These are phyloP conservation scores for Clonostachys byssicola DNA, from an alignment of 2,329 filamentous ascomycete species.

Conservation along the genomic window DNA sequence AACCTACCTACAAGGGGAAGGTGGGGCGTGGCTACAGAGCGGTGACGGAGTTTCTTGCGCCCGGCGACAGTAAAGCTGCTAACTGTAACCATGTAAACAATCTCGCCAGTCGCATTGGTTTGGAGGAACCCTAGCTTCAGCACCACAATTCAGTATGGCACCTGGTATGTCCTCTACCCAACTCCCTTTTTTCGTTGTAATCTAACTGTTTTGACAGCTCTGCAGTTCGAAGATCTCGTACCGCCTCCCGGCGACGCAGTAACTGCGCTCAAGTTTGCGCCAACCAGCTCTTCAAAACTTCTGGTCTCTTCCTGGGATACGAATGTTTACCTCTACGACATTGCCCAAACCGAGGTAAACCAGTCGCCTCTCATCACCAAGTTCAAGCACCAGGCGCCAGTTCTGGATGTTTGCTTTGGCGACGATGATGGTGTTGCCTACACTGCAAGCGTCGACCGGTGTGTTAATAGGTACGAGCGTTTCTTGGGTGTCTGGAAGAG, in stretches of 20 bases:
- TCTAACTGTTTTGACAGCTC: constrained; percentile 34
- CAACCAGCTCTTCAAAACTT: constrained; percentile 67
- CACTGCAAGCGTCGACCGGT: constrained; percentile 81
- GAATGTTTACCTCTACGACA: constrained; percentile 85
- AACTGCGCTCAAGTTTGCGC: constrained; percentile 82
- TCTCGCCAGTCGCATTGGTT: neutral
- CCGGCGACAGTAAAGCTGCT: constrained; percentile 5
- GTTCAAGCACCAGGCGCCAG: constrained; percentile 77
- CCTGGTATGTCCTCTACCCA: constrained; percentile 22
- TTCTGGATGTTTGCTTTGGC: constrained; percentile 90
- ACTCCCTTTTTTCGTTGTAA: neutral
- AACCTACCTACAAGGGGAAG: too few relatives aligned
- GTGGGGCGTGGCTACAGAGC: too few relatives aligned
- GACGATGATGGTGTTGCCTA: constrained; percentile 79
- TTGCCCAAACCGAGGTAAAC: constrained; percentile 41
- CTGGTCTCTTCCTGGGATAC: constrained; percentile 96
- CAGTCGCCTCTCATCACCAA: constrained; percentile 54
- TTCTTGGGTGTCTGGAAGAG: neutral
- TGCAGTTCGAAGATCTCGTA: constrained; percentile 73
- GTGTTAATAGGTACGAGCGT: constrained; percentile 63
- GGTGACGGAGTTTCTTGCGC: too few relatives aligned
- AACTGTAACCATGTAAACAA: constrained; percentile 36
- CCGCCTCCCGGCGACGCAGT: constrained; percentile 83
- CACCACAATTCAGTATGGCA: constrained; percentile 26
- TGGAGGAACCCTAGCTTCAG: neutral